Conservation (phyloP, 768 basidiomycete genomes). For the Sarcodon sp. region DNA sequence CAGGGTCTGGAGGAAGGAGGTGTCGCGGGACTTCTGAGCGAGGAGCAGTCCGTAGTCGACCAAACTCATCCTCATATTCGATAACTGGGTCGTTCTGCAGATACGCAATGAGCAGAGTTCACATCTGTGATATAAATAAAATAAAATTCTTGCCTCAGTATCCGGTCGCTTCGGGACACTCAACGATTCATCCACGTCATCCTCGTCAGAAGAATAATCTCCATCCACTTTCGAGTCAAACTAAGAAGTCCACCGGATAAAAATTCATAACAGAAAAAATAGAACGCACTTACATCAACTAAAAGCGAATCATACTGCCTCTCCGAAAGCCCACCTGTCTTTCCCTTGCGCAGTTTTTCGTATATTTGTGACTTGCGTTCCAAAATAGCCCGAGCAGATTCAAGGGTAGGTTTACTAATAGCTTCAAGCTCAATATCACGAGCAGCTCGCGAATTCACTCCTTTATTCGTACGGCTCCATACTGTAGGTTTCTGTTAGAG, state of each 20-base stretch:
- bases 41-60: constrained; percentile 54
- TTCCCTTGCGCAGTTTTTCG: constrained; percentile 65
- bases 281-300: constrained; percentile 51
- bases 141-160: constrained; percentile 1
- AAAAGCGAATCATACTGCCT: constrained; percentile 59
- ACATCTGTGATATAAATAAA: neutral
- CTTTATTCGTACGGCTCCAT: constrained; percentile 71
- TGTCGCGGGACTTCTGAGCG: constrained; percentile 71
- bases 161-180: constrained; percentile 36
- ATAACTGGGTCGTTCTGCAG: constrained; percentile 61
- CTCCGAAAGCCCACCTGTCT: constrained; percentile 66
- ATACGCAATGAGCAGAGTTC: neutral
- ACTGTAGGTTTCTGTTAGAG: constrained; percentile 52
- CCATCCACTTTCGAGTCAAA: constrained; percentile 50
- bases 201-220: constrained; percentile 52
- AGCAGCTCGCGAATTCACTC: constrained; percentile 46
- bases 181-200: constrained; percentile 70
- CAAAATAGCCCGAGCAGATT: constrained; percentile 55
- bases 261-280: neutral
- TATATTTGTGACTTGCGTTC: constrained; percentile 76
- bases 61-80: constrained; percentile 84
- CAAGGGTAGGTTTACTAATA: constrained; percentile 55
- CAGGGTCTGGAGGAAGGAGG: constrained; percentile 23
- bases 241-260: constrained; percentile 19
- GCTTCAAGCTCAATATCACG: constrained; percentile 64